phyloP scores from a whole-genome alignment of 495 filamentous ascomycete genomes.

The Lasiosphaeris hirsuta region DNA sequence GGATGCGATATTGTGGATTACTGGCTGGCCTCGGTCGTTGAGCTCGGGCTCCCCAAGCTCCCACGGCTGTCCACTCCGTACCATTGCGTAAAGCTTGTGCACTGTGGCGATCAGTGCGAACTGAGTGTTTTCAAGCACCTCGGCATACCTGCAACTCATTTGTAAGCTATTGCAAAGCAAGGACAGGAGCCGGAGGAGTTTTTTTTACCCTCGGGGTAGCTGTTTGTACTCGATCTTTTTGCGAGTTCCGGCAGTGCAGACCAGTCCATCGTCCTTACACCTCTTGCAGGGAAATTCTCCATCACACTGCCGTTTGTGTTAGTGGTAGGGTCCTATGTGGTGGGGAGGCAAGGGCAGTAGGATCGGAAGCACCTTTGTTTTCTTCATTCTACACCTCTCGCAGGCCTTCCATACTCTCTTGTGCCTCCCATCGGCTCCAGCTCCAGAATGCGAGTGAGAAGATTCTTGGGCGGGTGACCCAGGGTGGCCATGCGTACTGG shows the following conservation, averaged over 20 bases:
- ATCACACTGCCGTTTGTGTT: conserved; percentile 51
- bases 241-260: conserved; percentile 55
- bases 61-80: conserved; percentile 52
- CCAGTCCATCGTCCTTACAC: conserved; percentile 60
- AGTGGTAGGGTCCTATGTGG: conserved; percentile 1
- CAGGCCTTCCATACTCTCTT: conserved; percentile 71
- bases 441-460: conserved; percentile 25
- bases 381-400: conserved; percentile 68
- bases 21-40: conserved; percentile 53
- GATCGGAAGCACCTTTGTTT: conserved; percentile 55
- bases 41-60: conserved; percentile 53
- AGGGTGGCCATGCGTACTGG: conserved; percentile 30
- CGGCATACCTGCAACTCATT: conserved; percentile 44
- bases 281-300: conserved; percentile 64
- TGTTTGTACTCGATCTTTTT: conserved; percentile 61
- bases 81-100: conserved; percentile 57
- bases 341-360: background rate
- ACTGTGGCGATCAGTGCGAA: conserved; percentile 55
- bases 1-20: conserved; percentile 56
- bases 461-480: conserved; percentile 24
- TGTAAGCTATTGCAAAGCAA: conserved; percentile 20
- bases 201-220: conserved; percentile 47
- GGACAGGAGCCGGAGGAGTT: background rate
- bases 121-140: conserved; percentile 56
- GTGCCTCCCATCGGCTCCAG: conserved; percentile 44